These are phyloP conservation scores for Torulaspora gathmanii DNA, from an alignment of 805 yeast species.

Conservation along the genomic window DNA sequence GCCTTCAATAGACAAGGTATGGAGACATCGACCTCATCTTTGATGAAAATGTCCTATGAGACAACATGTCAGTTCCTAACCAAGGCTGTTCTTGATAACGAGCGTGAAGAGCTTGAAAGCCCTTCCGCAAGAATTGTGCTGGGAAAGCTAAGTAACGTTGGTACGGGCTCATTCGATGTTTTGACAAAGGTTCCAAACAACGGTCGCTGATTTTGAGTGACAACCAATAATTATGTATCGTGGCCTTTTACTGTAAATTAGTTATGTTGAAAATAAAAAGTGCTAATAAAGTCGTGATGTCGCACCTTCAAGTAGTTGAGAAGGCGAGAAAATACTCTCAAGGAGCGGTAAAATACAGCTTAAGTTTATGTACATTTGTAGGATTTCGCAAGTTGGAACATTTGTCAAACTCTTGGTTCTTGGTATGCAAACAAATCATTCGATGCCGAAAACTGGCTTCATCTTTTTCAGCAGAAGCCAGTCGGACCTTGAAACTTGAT, in stretches of 20 bases:
- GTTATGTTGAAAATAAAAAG: not conserved
- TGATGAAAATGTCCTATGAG: slow-evolving; percentile 98
- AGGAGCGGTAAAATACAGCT: slow-evolving; percentile 1
- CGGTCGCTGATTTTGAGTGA: not conserved
- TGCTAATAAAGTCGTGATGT: not conserved
- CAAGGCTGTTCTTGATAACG: slow-evolving; percentile 91
- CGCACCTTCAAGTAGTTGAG: not conserved
- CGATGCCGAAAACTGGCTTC: slow-evolving; percentile 82
- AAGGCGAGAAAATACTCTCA: slow-evolving; percentile 1
- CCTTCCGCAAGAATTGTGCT: slow-evolving; percentile 92
- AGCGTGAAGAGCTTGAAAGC: slow-evolving; percentile 77
- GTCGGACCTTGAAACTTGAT: slow-evolving; percentile 88
- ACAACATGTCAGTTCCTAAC: slow-evolving; percentile 97
- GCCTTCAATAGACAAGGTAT: slow-evolving; percentile 99
- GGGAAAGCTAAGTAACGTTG: slow-evolving; percentile 86
- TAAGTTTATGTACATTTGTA: not conserved
- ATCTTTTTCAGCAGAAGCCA: slow-evolving; percentile 88
- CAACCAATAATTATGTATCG: not conserved
- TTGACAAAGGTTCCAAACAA: slow-evolving; percentile 39
- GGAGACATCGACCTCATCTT: slow-evolving; percentile 89
- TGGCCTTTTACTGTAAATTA: not conserved
- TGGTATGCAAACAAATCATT: slow-evolving; percentile 23
- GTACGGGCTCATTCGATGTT: slow-evolving; percentile 94
- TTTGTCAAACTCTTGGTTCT: slow-evolving; percentile 1
- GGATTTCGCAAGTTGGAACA: not conserved